Evolutionary conservation across 768 basidiomycete species (phyloP).

Genomic region (Hericium coralloides): DNA sequence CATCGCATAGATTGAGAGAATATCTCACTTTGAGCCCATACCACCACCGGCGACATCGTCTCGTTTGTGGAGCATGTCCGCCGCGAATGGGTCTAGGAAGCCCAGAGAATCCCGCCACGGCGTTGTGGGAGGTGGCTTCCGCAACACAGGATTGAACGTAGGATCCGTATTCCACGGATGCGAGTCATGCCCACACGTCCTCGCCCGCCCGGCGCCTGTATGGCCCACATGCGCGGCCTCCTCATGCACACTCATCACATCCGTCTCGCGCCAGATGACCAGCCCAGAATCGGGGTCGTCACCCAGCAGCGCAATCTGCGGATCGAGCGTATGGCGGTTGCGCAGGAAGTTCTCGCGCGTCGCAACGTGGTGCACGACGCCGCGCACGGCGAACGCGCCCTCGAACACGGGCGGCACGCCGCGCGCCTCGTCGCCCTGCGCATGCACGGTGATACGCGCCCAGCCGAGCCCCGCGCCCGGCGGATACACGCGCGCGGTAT

Average conservation of each 20-base stretch:
- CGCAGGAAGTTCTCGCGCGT: constrained; percentile 64
- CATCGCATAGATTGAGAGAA: background rate
- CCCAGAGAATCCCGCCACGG: constrained; percentile 35
- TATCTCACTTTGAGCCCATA: constrained; percentile 43
- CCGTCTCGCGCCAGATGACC: constrained; percentile 71
- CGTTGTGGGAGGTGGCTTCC: constrained; percentile 18
- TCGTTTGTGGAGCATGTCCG: constrained; percentile 34
- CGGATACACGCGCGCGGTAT: constrained; percentile 45
- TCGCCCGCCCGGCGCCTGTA: constrained; percentile 19
- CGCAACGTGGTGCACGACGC: constrained; percentile 60
- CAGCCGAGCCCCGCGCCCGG: constrained; percentile 49
- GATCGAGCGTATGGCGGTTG: constrained; percentile 48
- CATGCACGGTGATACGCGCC: constrained; percentile 70
- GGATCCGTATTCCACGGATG: constrained; percentile 60
- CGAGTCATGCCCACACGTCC: constrained; percentile 58
- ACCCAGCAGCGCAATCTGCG: constrained; percentile 31
- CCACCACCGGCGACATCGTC: constrained; percentile 47
- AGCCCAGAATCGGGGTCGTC: constrained; percentile 41
- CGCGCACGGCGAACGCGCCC: constrained; percentile 65
- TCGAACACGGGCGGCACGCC: constrained; percentile 55
- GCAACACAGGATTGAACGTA: constrained; percentile 41
- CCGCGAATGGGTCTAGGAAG: constrained; percentile 16
- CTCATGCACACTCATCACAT: constrained; percentile 49
- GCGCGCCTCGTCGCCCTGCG: constrained; percentile 39
- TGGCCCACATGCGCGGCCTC: constrained; percentile 21